These are phyloP conservation scores for Phlebopus sp. DNA, from an alignment of 1,284 basidiomycete species.

Conservation along the genomic window DNA sequence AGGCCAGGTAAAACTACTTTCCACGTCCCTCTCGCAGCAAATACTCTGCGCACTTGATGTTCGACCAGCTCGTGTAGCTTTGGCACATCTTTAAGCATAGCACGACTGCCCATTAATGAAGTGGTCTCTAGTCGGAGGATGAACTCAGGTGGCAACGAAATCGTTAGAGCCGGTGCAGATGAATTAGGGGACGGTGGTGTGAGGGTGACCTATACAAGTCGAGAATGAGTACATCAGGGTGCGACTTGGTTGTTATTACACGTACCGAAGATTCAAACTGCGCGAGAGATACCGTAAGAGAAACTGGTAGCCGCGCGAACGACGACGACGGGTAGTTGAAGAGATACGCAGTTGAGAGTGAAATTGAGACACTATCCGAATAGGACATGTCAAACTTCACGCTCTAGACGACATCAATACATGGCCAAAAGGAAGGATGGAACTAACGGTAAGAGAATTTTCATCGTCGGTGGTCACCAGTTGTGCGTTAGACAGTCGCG, in stretches of 20 bases:
- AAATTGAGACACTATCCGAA: slow-evolving; percentile 67
- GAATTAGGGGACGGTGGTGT: slow-evolving; percentile 48
- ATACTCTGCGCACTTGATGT: slow-evolving; percentile 60
- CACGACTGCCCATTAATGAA: slow-evolving; percentile 78
- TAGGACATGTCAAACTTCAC: slow-evolving; percentile 60
- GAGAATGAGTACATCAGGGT: slow-evolving; percentile 5
- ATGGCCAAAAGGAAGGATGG: not conserved
- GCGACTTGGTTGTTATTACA: slow-evolving; percentile 9
- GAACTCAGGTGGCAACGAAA: slow-evolving; percentile 64
- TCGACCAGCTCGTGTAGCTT: slow-evolving; percentile 82
- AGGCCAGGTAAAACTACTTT: slow-evolving; percentile 68
- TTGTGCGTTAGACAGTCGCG: slow-evolving; percentile 58
- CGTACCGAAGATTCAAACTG: slow-evolving; percentile 68
- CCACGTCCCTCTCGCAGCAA: slow-evolving; percentile 65
- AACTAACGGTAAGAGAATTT: slow-evolving; percentile 18
- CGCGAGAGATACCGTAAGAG: slow-evolving; percentile 74
- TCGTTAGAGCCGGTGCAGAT: slow-evolving; percentile 50
- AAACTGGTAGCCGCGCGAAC: slow-evolving; percentile 78
- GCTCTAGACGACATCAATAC: slow-evolving; percentile 36
- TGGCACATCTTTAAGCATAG: slow-evolving; percentile 79
- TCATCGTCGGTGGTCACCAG: slow-evolving; percentile 30
- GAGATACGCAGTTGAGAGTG: slow-evolving; percentile 76
- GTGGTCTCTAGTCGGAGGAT: slow-evolving; percentile 68
- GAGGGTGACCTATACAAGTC: slow-evolving; percentile 43
- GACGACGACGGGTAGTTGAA: slow-evolving; percentile 80